Conservation (phyloP, 164 flowering plant genomes). For the Berberis thunbergii region DNA sequence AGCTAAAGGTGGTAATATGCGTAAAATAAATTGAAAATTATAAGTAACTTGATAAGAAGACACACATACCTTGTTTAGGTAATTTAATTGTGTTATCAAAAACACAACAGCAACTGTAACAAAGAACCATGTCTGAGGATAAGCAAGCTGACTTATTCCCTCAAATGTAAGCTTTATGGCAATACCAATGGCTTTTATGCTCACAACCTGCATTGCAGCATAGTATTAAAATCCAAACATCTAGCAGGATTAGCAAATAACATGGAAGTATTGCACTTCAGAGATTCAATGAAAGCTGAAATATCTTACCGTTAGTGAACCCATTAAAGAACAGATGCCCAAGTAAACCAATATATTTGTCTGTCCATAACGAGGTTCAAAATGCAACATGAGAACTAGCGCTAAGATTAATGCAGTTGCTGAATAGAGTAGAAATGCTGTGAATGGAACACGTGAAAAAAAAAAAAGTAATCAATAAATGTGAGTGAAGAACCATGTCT, state of each 20-base stretch:
- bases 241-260: not conserved
- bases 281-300: not conserved
- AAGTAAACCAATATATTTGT: slow-evolving; percentile 76
- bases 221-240: too few species aligned
- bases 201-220: too few species aligned
- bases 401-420: slow-evolving; percentile 50
- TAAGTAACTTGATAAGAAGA: too few species aligned
- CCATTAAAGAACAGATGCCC: slow-evolving; percentile 87
- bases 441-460: slow-evolving; percentile 5
- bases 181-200: slow-evolving; percentile 85
- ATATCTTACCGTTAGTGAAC: slow-evolving; percentile 69
- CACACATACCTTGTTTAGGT: slow-evolving; percentile 50
- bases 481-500: too few species aligned
- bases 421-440: slow-evolving; percentile 76
- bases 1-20: too few species aligned
- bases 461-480: not conserved
- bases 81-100: slow-evolving; percentile 67
- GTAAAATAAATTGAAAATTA: too few species aligned
- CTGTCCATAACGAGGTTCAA: slow-evolving; percentile 87
- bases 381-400: slow-evolving; percentile 57
- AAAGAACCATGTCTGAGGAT: slow-evolving; percentile 82
- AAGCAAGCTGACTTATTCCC: slow-evolving; percentile 60
- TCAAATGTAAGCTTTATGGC: slow-evolving; percentile 75
- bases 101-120: slow-evolving; percentile 54
- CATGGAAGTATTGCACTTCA: too few species aligned